A percentile compares a stretch with the other conserved stretches of the same genome.
phyloP scores from a whole-genome alignment of 495 filamentous ascomycete genomes.

The Patellaria atrata region DNA sequence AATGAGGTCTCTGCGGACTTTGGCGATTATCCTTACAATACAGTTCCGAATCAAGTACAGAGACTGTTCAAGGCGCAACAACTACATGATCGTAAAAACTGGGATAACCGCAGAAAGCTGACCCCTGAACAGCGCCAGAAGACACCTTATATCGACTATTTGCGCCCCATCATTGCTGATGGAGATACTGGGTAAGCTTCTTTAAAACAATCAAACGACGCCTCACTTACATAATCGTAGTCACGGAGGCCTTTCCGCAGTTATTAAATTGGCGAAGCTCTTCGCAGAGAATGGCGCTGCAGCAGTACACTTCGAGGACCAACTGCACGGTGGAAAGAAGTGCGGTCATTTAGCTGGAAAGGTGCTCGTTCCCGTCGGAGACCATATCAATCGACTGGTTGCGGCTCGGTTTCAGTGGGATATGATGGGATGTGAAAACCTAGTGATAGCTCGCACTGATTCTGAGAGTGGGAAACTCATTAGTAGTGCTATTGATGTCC shows the following conservation, averaged over 20 bases:
- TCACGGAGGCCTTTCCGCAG: slow-evolving; percentile 70
- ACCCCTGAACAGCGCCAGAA: slow-evolving; percentile 51
- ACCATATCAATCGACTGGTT: slow-evolving; percentile 89
- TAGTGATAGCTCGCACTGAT: slow-evolving; percentile 89
- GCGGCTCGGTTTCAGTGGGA: slow-evolving; percentile 97
- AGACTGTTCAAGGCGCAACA: slow-evolving; percentile 90
- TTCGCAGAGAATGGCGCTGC: slow-evolving; percentile 98
- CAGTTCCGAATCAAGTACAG: slow-evolving; percentile 95
- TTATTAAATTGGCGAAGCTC: slow-evolving; percentile 91
- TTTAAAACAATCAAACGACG: not conserved
- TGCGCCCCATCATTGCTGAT: slow-evolving; percentile 93
- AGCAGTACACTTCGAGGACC: slow-evolving; percentile 94
- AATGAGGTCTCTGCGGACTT: slow-evolving; percentile 97
- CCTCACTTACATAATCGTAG: slow-evolving; percentile 16
- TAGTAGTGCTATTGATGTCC: slow-evolving; percentile 76
- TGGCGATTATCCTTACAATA: slow-evolving; percentile 97
- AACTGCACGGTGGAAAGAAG: slow-evolving; percentile 95
- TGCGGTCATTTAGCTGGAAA: slow-evolving; percentile 96
- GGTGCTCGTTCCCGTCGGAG: slow-evolving; percentile 82
- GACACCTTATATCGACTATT: slow-evolving; percentile 76
- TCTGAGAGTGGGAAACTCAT: slow-evolving; percentile 85
- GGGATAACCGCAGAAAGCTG: slow-evolving; percentile 68
- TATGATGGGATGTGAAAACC: slow-evolving; percentile 85
- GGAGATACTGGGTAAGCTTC: slow-evolving; percentile 72
- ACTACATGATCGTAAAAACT: slow-evolving; percentile 91